phyloP scores from a whole-genome alignment of 805 yeast species.

The Saturnispora mendoncae region DNA sequence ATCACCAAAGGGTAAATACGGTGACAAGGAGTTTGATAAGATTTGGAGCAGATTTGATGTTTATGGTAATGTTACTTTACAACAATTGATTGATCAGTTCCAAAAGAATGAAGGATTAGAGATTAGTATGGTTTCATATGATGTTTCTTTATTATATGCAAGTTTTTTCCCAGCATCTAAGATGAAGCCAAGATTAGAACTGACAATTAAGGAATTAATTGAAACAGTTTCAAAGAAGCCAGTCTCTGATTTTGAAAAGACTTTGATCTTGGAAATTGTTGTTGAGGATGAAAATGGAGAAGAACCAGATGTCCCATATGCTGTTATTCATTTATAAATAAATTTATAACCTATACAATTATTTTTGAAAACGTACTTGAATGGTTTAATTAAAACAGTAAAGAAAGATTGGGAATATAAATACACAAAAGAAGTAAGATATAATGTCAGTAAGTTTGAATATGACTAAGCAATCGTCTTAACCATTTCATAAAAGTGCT shows the following conservation, averaged over 20 bases:
- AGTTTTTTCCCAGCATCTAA: slow-evolving; percentile 83
- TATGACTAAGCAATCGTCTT: slow-evolving; percentile 1
- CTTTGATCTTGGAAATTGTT: slow-evolving; percentile 81
- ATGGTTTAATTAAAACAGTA: too few species aligned
- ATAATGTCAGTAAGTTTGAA: too few species aligned
- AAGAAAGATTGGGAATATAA: too few species aligned
- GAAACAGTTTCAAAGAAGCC: slow-evolving; percentile 82
- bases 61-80: slow-evolving; percentile 56
- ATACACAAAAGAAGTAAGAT: too few species aligned
- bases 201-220: slow-evolving; percentile 67
- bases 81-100: slow-evolving; percentile 37
- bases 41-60: slow-evolving; percentile 95
- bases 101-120: slow-evolving; percentile 76
- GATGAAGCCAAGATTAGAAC: slow-evolving; percentile 60
- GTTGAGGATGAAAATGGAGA: slow-evolving; percentile 89
- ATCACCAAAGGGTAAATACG: slow-evolving; percentile 75
- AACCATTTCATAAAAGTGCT: slow-evolving; percentile 13
- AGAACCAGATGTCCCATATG: slow-evolving; percentile 90
- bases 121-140: slow-evolving; percentile 85
- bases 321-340: slow-evolving; percentile 53
- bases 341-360: too few species aligned
- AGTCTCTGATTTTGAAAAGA: slow-evolving; percentile 61
- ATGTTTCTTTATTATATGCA: slow-evolving; percentile 83
- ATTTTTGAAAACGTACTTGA: too few species aligned
- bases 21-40: slow-evolving; percentile 67